phyloP scores from a whole-genome alignment of 2,329 filamentous ascomycete genomes.

The Xylariaceae sp. region DNA sequence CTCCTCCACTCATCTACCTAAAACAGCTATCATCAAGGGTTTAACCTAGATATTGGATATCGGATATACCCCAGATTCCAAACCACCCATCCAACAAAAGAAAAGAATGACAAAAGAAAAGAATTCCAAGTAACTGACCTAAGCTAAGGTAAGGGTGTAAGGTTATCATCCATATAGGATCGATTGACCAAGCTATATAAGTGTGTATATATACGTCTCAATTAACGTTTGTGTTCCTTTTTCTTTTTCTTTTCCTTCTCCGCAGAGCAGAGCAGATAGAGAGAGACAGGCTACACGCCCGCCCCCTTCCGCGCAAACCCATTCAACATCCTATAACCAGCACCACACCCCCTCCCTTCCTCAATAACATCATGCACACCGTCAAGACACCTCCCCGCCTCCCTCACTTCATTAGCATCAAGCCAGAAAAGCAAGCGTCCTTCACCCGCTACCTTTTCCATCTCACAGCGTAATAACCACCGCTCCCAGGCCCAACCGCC shows the following conservation, averaged over 20 bases:
- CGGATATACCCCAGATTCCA: too few relatives aligned
- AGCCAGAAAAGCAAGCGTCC: constrained; percentile 43
- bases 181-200: too few relatives aligned
- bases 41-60: not conserved
- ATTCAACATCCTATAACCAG: constrained; percentile 56
- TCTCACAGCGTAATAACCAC: constrained; percentile 84
- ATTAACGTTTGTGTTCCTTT: not conserved
- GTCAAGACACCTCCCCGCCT: constrained; percentile 55
- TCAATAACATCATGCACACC: constrained; percentile 57
- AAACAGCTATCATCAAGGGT: too few relatives aligned
- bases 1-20: too few relatives aligned
- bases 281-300: too few relatives aligned
- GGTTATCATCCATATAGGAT: too few relatives aligned
- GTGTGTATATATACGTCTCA: too few relatives aligned
- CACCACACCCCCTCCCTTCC: constrained; percentile 54
- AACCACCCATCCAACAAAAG: not conserved
- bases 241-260: not conserved
- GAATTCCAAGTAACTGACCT: not conserved
- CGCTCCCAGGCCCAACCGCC: constrained; percentile 93
- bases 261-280: too few relatives aligned
- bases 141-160: too few relatives aligned
- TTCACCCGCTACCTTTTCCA: constrained; percentile 71
- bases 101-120: not conserved
- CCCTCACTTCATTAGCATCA: constrained; percentile 46
- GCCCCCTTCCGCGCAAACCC: constrained; percentile 56